These are phyloP conservation scores for Gynostemma pentaphyllum DNA, from an alignment of 306 rosid species.

Conservation along the genomic window DNA sequence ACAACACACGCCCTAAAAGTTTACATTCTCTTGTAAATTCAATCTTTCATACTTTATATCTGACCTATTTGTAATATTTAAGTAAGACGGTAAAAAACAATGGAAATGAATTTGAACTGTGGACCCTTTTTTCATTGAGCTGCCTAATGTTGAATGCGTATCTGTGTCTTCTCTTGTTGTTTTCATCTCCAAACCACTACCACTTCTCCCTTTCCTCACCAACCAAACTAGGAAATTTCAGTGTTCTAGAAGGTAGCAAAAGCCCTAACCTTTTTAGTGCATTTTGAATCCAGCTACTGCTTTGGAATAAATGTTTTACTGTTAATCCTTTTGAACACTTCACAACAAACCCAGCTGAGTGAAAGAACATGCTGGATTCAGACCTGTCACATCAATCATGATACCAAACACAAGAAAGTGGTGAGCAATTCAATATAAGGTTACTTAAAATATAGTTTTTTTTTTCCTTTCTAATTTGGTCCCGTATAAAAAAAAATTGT, in stretches of 20 bases:
- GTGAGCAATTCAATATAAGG: no score
- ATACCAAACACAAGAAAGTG: background rate
- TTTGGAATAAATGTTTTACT: background rate
- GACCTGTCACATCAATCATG: background rate
- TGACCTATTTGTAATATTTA: background rate
- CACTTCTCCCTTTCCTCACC: background rate
- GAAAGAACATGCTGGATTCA: background rate
- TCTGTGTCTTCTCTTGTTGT: background rate
- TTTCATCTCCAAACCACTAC: background rate
- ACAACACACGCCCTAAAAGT: no score
- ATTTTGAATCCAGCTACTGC: background rate
- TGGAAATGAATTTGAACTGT: background rate
- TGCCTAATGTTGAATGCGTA: slow-evolving; percentile 8
- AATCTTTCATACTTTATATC: no score
- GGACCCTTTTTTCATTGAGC: background rate
- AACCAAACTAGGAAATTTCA: background rate
- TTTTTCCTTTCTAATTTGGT: background rate
- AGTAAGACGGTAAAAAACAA: background rate
- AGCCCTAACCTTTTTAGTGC: background rate
- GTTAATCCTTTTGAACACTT: background rate
- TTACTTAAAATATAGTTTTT: no score
- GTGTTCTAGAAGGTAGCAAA: background rate
- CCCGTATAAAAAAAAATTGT: no score
- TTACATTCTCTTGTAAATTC: no score
- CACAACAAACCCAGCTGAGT: slow-evolving; percentile 1